Evolutionary conservation across 352 stramenopile genomes (phyloP).

Genomic region (Globisporangium parvum): DNA sequence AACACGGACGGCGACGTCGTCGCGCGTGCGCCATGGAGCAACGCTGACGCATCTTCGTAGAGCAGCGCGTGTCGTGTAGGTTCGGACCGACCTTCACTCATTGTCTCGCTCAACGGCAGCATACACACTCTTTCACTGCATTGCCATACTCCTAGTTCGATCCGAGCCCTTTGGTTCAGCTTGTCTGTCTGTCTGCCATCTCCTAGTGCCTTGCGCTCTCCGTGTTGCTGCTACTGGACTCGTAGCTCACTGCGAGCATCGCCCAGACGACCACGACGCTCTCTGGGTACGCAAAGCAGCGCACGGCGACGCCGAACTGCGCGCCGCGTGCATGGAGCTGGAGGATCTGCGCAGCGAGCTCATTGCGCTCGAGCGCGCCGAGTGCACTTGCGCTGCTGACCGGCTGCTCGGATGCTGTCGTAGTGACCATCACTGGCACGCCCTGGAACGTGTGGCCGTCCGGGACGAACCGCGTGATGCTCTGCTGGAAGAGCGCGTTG

Average conservation of each 20-base stretch:
- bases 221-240: constrained; percentile 12
- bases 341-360: constrained; percentile 57
- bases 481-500: constrained; percentile 81
- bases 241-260: constrained; percentile 79
- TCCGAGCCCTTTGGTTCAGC: neutral
- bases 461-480: constrained; percentile 69
- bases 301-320: constrained; percentile 67
- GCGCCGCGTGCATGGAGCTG: constrained; percentile 42
- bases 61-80: too few species aligned
- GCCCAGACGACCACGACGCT: constrained; percentile 63
- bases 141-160: neutral
- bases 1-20: constrained; percentile 31
- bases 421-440: constrained; percentile 63
- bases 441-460: constrained; percentile 84
- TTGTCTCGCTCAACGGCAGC: neutral
- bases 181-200: too few species aligned
- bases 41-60: constrained; percentile 11
- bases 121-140: neutral
- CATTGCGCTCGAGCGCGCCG: constrained; percentile 31
- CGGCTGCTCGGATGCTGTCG: neutral
- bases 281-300: constrained; percentile 78
- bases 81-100: neutral
- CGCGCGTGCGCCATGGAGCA: constrained; percentile 39
- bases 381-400: constrained; percentile 26
- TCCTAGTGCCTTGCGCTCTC: neutral